These are phyloP conservation scores for Eucalyptus marginata DNA, from an alignment of 345 rosid species.

Conservation along the genomic window DNA sequence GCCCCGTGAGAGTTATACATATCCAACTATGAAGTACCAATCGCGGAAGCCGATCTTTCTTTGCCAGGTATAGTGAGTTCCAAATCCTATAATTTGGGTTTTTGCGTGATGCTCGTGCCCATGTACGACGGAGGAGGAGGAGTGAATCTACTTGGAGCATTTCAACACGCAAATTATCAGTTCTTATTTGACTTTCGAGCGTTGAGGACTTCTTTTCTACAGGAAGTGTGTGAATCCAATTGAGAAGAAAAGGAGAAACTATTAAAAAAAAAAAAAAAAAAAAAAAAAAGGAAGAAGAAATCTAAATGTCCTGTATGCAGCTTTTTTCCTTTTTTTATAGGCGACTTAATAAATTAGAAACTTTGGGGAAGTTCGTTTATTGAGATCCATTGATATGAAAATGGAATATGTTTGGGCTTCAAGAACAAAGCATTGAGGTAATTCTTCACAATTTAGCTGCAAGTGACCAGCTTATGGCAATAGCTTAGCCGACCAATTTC, in stretches of 20 bases:
- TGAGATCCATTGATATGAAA: neutral
- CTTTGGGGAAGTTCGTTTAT: neutral
- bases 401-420: neutral
- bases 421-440: neutral
- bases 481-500: neutral
- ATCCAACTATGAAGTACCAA: neutral
- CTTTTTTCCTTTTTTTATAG: neutral
- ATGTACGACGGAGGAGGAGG: neutral
- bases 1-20: neutral
- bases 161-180: neutral
- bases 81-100: neutral
- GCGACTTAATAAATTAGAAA: neutral
- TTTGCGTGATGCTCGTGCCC: neutral
- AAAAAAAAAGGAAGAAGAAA: too few species aligned
- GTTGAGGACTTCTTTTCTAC: neutral
- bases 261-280: rapidly evolving
- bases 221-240: neutral
- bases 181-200: neutral
- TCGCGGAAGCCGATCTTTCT: neutral
- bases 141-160: neutral
- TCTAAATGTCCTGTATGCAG: neutral
- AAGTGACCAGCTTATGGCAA: neutral
- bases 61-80: neutral
- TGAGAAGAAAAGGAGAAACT: neutral
- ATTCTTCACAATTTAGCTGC: neutral